Conservation (phyloP, 83 land plant species). For the Thuja plicata region DNA sequence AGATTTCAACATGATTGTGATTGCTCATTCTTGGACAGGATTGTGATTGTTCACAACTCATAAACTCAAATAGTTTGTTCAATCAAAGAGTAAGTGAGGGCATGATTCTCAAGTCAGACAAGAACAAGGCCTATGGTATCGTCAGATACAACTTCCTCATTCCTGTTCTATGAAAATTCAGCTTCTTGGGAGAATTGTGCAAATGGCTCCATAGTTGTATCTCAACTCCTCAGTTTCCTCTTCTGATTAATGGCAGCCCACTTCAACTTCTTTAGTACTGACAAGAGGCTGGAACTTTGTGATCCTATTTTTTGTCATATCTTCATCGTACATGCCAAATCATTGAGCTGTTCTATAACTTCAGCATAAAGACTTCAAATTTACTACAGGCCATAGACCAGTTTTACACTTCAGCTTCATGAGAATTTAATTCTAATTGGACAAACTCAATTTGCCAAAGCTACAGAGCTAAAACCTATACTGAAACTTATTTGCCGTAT, state of each 20-base stretch:
- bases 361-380: neutral
- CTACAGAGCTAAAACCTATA: neutral
- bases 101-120: neutral
- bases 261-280: neutral
- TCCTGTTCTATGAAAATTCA: neutral
- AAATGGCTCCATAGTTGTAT: neutral
- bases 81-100: neutral
- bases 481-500: neutral
- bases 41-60: neutral
- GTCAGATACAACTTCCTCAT: neutral
- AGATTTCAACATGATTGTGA: neutral
- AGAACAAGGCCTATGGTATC: neutral
- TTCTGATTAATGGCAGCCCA: neutral
- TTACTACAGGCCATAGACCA: neutral
- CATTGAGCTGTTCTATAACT: neutral
- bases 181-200: neutral
- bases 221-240: neutral
- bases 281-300: neutral
- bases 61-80: neutral
- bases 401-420: neutral
- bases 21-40: neutral
- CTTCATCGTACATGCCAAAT: neutral
- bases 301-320: neutral
- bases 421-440: no score
- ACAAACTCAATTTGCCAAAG: neutral